These are phyloP conservation scores for Psilocybe cyanescens DNA, from an alignment of 768 basidiomycete species.

Conservation along the genomic window DNA sequence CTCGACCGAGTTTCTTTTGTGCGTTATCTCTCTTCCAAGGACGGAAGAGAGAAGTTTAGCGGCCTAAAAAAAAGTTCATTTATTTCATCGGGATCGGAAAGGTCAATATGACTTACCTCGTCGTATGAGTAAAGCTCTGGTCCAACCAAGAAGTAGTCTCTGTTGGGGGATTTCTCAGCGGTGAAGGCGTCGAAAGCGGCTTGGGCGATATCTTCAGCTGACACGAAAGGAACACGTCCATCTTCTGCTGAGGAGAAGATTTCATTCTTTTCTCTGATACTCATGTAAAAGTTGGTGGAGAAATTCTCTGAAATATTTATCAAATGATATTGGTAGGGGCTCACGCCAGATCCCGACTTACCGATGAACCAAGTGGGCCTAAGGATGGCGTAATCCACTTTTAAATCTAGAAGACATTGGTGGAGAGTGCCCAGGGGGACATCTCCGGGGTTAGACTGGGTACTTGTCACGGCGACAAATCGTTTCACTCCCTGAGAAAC, in stretches of 20 bases:
- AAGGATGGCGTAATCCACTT: slow-evolving; percentile 26
- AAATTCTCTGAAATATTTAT: slow-evolving; percentile 21
- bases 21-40: slow-evolving; percentile 20
- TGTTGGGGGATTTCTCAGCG: slow-evolving; percentile 10
- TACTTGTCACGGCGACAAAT: slow-evolving; percentile 31
- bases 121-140: slow-evolving; percentile 30
- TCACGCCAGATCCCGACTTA: neutral
- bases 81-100: neutral
- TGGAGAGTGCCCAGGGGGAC: slow-evolving; percentile 23
- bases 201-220: slow-evolving; percentile 31
- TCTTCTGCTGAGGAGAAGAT: slow-evolving; percentile 22
- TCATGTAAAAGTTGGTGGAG: neutral
- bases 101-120: slow-evolving; percentile 14
- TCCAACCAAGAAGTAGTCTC: slow-evolving; percentile 26
- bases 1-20: slow-evolving; percentile 14
- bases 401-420: slow-evolving; percentile 22
- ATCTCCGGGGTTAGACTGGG: slow-evolving; percentile 13
- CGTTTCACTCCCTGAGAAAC: slow-evolving; percentile 31
- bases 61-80: neutral
- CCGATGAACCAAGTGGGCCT: slow-evolving; percentile 29
- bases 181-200: slow-evolving; percentile 27
- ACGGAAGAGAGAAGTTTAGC: slow-evolving; percentile 13
- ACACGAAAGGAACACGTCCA: slow-evolving; percentile 26
- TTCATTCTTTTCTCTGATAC: slow-evolving; percentile 9
- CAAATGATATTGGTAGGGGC: slow-evolving; percentile 4